These are phyloP conservation scores for Teratosphaeria viscida DNA, from an alignment of 2,329 filamentous ascomycete species.

Conservation along the genomic window DNA sequence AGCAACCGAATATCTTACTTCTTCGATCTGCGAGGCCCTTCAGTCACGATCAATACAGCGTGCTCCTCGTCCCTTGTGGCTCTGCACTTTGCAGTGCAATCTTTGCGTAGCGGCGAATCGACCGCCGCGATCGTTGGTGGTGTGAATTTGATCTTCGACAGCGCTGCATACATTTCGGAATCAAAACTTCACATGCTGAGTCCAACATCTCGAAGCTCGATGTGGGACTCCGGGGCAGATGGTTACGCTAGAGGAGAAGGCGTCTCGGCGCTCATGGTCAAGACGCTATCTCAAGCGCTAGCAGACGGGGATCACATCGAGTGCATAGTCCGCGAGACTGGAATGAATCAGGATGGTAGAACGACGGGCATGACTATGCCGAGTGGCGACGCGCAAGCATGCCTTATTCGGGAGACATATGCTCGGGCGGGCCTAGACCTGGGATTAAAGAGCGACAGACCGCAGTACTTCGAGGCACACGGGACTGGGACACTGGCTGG, in stretches of 20 bases:
- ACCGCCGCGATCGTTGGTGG: not conserved
- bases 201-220: not conserved
- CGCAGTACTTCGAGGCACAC: constrained; percentile 13
- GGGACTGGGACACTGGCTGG: constrained; percentile 12
- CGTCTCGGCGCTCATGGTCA: not conserved
- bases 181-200: not conserved
- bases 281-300: not conserved
- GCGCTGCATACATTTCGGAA: not conserved
- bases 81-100: not conserved
- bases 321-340: not conserved
- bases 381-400: not conserved
- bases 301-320: not conserved
- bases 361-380: not conserved
- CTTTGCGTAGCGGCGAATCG: not conserved
- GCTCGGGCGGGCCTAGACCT: not conserved
- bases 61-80: not conserved
- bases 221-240: not conserved
- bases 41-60: not conserved
- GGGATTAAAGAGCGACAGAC: not conserved
- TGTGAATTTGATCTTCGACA: not conserved
- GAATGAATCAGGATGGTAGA: not conserved
- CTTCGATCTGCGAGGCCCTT: not conserved
- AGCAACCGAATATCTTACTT: not conserved
- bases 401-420: not conserved
- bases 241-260: not conserved